Percentiles rank a stretch among this genome's conserved stretches.
Evolutionary conservation across 768 basidiomycete species (phyloP).

Genomic region (Pleurotus citrinopileatus): DNA sequence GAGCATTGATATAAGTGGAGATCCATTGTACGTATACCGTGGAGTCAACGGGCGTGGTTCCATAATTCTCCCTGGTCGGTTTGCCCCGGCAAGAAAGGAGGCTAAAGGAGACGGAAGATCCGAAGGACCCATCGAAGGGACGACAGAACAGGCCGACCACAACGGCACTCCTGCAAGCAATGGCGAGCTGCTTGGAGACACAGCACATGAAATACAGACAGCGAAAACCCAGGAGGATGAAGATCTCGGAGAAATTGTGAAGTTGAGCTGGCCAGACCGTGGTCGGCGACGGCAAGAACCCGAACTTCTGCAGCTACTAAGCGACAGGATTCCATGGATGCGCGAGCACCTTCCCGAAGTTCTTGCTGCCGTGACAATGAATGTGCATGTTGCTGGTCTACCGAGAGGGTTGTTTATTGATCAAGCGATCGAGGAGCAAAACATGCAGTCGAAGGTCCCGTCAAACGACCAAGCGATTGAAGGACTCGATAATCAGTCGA

Average conservation of each 20-base stretch:
- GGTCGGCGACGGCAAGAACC: slow-evolving; percentile 11
- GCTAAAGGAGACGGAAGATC: neutral
- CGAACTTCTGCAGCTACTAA: slow-evolving; percentile 8
- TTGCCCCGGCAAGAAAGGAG: neutral
- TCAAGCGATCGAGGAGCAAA: too few species aligned
- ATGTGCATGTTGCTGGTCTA: slow-evolving; percentile 11
- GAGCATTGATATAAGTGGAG: neutral
- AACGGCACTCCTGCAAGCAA: neutral
- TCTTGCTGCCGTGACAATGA: neutral
- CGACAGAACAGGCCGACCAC: too few species aligned
- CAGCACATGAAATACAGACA: neutral
- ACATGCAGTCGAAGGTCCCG: too few species aligned
- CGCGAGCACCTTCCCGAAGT: slow-evolving; percentile 15
- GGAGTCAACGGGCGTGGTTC: slow-evolving; percentile 18
- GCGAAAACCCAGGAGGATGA: neutral
- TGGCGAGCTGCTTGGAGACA: neutral
- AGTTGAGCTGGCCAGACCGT: slow-evolving; percentile 16
- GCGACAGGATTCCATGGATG: slow-evolving; percentile 10
- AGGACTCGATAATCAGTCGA: too few species aligned
- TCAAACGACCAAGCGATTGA: too few species aligned
- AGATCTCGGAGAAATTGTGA: slow-evolving; percentile 4
- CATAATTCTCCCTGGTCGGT: slow-evolving; percentile 12
- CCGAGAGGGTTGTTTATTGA: slow-evolving; percentile 6
- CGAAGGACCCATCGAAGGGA: too few species aligned
- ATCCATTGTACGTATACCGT: slow-evolving; percentile 10